Evolutionary conservation across 2,329 filamentous ascomycete species (phyloP).

Genomic region (Bipolaris cookei): DNA sequence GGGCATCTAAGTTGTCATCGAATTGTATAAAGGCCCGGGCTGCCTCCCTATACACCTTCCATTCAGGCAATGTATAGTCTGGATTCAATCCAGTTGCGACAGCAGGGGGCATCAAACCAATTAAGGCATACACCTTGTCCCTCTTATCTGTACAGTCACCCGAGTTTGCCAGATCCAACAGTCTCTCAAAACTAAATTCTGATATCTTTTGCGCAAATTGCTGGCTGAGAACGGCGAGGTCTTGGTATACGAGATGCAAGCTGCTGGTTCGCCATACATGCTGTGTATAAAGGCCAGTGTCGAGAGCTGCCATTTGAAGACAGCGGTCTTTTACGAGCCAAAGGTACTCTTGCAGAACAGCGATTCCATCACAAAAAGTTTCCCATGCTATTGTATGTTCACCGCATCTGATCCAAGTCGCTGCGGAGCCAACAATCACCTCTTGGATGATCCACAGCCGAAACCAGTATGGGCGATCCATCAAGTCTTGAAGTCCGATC

Average conservation of each 20-base stretch:
- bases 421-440: not conserved
- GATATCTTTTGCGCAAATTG: not conserved
- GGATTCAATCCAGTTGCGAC: not conserved
- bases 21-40: not conserved
- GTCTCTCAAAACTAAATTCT: not conserved
- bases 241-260: conserved; percentile 4
- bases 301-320: not conserved
- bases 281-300: not conserved
- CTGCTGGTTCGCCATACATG: not conserved
- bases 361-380: not conserved
- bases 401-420: not conserved
- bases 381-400: not conserved
- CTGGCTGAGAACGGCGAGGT: not conserved
- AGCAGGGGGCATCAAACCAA: not conserved
- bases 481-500: not conserved
- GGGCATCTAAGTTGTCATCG: not conserved
- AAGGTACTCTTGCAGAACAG: not conserved
- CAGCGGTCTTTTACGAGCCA: not conserved
- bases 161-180: not conserved
- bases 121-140: not conserved
- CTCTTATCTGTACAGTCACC: not conserved
- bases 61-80: not conserved
- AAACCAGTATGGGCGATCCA: not conserved
- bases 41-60: not conserved
- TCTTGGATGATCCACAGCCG: conserved; percentile 3